Conservation (phyloP, 345 rosid genomes). For the Gossypium bickii region DNA sequence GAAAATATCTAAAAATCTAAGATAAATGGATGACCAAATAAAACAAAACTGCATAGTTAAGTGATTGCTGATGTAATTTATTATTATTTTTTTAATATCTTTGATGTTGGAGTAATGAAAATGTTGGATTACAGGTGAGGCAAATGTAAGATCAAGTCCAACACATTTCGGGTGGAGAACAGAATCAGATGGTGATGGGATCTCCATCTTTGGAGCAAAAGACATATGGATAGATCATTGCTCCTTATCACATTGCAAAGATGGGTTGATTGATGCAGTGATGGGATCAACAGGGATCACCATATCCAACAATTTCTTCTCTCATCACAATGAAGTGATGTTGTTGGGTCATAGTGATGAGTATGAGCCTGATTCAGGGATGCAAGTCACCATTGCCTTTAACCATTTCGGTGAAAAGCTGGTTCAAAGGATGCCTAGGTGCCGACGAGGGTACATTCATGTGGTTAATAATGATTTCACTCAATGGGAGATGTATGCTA, state of each 20-base stretch:
- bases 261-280: constrained; percentile 89
- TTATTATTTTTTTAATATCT: no score
- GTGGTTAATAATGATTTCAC: constrained; percentile 95
- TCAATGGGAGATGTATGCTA: constrained; percentile 96
- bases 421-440: constrained; percentile 92
- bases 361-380: constrained; percentile 76
- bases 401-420: constrained; percentile 90
- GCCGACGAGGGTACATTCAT: constrained; percentile 86
- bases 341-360: constrained; percentile 87
- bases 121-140: constrained; percentile 38
- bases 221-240: constrained; percentile 98
- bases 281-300: constrained; percentile 96
- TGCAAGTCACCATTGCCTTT: constrained; percentile 97
- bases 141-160: constrained; percentile 86
- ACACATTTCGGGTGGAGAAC: constrained; percentile 76
- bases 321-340: constrained; percentile 98
- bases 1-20: no score
- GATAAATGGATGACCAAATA: no score
- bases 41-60: no score
- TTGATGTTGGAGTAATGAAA: no score
- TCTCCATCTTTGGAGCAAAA: constrained; percentile 81
- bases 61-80: no score
- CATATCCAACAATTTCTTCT: constrained; percentile 83
- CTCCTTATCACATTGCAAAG: constrained; percentile 81
- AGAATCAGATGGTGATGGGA: constrained; percentile 90